Evolutionary conservation across 139 green algal genomes (phyloP).

Genomic region (Tetradesmus lagerheimii): DNA sequence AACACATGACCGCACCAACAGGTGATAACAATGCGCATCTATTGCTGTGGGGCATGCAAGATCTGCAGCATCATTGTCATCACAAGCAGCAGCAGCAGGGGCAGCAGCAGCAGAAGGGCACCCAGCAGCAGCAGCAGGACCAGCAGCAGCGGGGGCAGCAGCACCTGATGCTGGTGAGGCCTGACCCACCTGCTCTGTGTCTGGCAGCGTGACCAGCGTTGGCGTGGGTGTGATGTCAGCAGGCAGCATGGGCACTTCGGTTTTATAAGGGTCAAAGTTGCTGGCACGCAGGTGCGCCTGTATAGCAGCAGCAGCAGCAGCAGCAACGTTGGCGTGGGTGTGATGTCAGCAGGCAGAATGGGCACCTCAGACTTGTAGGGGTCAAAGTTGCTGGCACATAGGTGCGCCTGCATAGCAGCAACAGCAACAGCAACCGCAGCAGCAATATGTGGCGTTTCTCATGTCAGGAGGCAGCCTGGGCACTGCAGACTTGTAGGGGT

Average conservation of each 20-base stretch:
- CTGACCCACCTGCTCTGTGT: not conserved
- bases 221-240: conserved; percentile 36
- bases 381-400: no score
- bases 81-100: not conserved
- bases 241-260: conserved; percentile 45
- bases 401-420: conserved; percentile 32
- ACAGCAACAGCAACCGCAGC: not conserved
- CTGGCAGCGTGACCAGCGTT: conserved; percentile 39
- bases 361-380: no score
- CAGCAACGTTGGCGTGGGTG: conserved; percentile 40
- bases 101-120: not conserved
- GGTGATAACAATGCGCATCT: not conserved
- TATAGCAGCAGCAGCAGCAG: not conserved
- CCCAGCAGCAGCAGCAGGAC: not conserved
- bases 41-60: not conserved
- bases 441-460: conserved; percentile 27
- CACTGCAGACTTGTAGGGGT: no score
- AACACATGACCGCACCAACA: not conserved
- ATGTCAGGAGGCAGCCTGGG: no score
- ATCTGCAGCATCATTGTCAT: not conserved
- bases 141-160: not conserved
- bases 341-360: no score
- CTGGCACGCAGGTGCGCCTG: conserved; percentile 44
- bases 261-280: conserved; percentile 47
- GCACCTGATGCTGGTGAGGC: not conserved